These are phyloP conservation scores for Lathyrus tuberosus DNA, from an alignment of 306 rosid species.

Conservation along the genomic window DNA sequence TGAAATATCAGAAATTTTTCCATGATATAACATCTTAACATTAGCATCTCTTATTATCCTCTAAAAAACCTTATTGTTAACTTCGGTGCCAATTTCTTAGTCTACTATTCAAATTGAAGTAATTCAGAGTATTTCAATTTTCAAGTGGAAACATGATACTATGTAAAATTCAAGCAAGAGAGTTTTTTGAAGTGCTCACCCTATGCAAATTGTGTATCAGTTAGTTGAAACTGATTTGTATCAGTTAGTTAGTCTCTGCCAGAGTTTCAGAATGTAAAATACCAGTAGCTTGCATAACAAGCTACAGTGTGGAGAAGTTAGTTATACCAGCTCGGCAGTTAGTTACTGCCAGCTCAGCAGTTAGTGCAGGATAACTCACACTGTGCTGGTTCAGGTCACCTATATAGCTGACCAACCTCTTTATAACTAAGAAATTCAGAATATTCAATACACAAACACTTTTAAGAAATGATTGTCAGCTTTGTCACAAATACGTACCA, in stretches of 20 bases:
- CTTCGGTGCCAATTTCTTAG: slow-evolving; percentile 17
- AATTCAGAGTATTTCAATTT: slow-evolving; percentile 14
- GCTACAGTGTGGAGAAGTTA: no score
- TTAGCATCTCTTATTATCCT: slow-evolving; percentile 11
- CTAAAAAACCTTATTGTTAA: not conserved
- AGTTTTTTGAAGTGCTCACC: slow-evolving; percentile 17
- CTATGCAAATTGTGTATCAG: not conserved
- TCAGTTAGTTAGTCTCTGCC: no score
- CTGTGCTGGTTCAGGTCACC: no score
- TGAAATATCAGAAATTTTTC: slow-evolving; percentile 4
- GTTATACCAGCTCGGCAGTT: no score
- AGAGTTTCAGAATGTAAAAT: no score
- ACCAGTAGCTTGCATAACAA: no score
- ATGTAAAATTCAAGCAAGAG: not conserved
- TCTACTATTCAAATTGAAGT: slow-evolving; percentile 31
- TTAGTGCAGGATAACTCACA: no score
- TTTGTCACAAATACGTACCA: slow-evolving; percentile 53
- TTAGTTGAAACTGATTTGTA: no score
- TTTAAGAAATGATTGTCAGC: not conserved
- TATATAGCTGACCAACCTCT: no score
- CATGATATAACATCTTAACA: not conserved
- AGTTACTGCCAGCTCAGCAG: no score
- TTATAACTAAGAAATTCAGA: no score
- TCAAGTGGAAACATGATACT: slow-evolving; percentile 8
- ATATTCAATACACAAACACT: not conserved